These are phyloP conservation scores for Astrocystis sublimbata DNA, from an alignment of 495 filamentous ascomycete species.

Conservation along the genomic window DNA sequence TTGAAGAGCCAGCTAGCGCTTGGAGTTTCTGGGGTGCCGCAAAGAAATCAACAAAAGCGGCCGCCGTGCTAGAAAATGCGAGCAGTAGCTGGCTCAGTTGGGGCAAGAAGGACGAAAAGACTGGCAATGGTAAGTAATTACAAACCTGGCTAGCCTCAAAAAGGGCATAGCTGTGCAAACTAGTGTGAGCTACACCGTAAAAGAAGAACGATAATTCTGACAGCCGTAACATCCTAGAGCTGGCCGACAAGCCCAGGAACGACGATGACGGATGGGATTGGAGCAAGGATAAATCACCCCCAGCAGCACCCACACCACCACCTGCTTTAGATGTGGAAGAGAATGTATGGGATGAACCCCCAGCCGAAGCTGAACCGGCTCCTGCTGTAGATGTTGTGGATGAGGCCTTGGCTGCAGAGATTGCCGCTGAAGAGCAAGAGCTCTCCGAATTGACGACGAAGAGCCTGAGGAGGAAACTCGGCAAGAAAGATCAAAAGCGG, in stretches of 20 bases:
- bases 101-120: constrained; percentile 35
- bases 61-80: constrained; percentile 20
- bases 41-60: constrained; percentile 35
- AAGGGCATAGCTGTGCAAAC: constrained; percentile 26
- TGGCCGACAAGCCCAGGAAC: constrained; percentile 46
- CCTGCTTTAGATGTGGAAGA: constrained; percentile 36
- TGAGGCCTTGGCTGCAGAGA: constrained; percentile 28
- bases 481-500: constrained; percentile 31
- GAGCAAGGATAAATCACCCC: constrained; percentile 40
- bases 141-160: constrained; percentile 38
- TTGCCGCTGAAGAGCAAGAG: constrained; percentile 39
- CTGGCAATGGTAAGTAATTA: constrained; percentile 38
- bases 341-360: constrained; percentile 28
- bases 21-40: constrained; percentile 43
- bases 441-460: constrained; percentile 34
- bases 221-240: constrained; percentile 43
- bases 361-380: constrained; percentile 21
- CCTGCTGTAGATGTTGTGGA: constrained; percentile 21
- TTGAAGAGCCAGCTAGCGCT: constrained; percentile 30
- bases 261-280: constrained; percentile 43
- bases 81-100: constrained; percentile 33
- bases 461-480: constrained; percentile 34
- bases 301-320: constrained; percentile 44
- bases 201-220: constrained; percentile 35
- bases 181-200: constrained; percentile 27